Evolutionary conservation across 306 rosid species (phyloP), one percentile per base, ranked within the genome.

Genomic region (Geum urbanum): DNA sequence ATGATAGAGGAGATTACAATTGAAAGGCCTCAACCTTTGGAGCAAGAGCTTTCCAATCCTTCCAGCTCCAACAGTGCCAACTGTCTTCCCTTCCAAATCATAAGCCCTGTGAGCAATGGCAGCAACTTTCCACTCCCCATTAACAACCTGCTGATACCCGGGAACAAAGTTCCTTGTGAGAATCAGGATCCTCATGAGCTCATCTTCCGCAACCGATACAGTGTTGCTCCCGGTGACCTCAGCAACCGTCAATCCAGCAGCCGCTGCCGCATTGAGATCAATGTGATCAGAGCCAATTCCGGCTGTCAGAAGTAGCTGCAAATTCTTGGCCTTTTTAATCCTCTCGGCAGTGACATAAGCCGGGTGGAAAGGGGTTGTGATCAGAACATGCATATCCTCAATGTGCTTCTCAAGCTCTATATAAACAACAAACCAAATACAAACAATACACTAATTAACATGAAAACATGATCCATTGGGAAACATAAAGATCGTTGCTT

Each of bases 151-250:
- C 60, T 84, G 90, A 73, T 90, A 71, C 10, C 95, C 98, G 0
- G 97, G 98, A 35, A 94, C 3, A 75, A 94, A 94, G 76, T 94
- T 94, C 86, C 97, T 82, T 57, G 85, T 69, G 0, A 94, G 96
- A 82, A 94, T 78, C 69, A 94, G 96, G 80, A 94, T 84, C 78
- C 98, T 83, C 97, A 94, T 81, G 67, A 94, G 89, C 76, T 94
- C 98, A 35, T 94, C 98, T 79, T 94, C 98, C 0, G 98, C 98
- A 51, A 94, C 98, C 0, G 98, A 94, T 18, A 94, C 98, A 19
- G 72, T 81, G 54, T 94, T 94, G 76, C 97, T 90, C 79, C 98
- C 98, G 0, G 98, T 94, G 81, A 94, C 89, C 85, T 94, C 98
- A 3, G 98, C 98, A 45, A 94, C 98, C 0, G 98, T 94, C 58